phyloP scores from a whole-genome alignment of 768 basidiomycete genomes.

The Rhodotorula kratochvilovae region DNA sequence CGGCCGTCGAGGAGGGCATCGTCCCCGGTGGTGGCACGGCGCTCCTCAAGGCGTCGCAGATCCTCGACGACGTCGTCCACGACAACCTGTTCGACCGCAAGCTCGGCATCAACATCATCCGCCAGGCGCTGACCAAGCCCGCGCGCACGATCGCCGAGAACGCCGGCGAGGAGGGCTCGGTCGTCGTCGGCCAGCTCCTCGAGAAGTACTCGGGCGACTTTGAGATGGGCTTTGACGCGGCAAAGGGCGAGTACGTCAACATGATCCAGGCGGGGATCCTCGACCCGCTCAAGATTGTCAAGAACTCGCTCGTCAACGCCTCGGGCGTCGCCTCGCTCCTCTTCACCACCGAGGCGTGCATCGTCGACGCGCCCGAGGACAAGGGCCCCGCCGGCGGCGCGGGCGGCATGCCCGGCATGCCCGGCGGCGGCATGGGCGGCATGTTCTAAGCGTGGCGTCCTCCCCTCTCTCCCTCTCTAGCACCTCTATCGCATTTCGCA shows the following conservation, averaged over 20 bases:
- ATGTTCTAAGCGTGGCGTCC: conserved; percentile 13
- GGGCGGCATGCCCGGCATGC: conserved; percentile 44
- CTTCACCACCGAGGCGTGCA: conserved; percentile 85
- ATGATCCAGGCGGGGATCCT: conserved; percentile 77
- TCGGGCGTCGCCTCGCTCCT: conserved; percentile 85
- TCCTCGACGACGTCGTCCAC: conserved; percentile 69
- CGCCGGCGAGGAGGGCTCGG: conserved; percentile 87
- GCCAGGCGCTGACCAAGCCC: conserved; percentile 72
- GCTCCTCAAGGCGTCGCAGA: conserved; percentile 62
- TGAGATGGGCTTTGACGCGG: conserved; percentile 84
- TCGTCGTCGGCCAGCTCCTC: conserved; percentile 83
- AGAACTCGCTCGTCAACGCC: conserved; percentile 87
- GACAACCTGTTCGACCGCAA: conserved; percentile 89
- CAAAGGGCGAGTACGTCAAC: conserved; percentile 74
- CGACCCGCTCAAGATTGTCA: conserved; percentile 67
- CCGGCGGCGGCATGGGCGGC: conserved; percentile 28
- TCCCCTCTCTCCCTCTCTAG: not conserved
- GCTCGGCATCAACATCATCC: conserved; percentile 68
- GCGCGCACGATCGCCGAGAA: conserved; percentile 84
- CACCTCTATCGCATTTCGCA: not conserved
- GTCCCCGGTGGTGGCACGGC: conserved; percentile 95
- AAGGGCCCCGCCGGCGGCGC: conserved; percentile 54
- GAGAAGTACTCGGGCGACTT: conserved; percentile 64
- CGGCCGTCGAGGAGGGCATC: conserved; percentile 97
- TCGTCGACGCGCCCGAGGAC: conserved; percentile 81